phyloP scores from a whole-genome alignment of 2,329 filamentous ascomycete species.

The Cladosporium velox region DNA sequence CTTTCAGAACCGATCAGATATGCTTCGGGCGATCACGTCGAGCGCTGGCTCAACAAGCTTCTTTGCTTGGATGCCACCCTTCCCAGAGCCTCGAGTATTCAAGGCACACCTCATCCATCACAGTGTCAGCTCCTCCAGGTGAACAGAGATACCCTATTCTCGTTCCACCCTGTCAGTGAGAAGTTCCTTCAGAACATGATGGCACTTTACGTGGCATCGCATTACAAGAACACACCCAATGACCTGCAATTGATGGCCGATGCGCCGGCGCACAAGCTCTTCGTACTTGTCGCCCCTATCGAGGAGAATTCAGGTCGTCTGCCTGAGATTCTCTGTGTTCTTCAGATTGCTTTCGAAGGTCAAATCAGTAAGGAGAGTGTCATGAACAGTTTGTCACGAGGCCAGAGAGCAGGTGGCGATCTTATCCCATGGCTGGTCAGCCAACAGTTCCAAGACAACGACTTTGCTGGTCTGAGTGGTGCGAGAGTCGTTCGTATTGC shows the following conservation, averaged over 20 bases:
- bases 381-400: constrained; percentile 82
- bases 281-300: constrained; percentile 86
- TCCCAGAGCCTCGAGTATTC: constrained; percentile 71
- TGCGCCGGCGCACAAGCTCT: constrained; percentile 93
- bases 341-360: constrained; percentile 92
- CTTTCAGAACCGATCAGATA: constrained; percentile 94
- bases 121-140: constrained; percentile 91
- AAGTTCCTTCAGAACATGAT: constrained; percentile 99
- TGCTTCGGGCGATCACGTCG: constrained; percentile 82
- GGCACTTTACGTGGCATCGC: constrained; percentile 91
- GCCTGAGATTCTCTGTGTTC: constrained; percentile 90
- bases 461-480: constrained; percentile 90
- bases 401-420: constrained; percentile 85
- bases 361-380: constrained; percentile 93
- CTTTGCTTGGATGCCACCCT: constrained; percentile 92
- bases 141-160: constrained; percentile 96
- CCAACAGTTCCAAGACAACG: constrained; percentile 96
- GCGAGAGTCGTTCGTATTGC: constrained; percentile 92
- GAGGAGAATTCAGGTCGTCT: constrained; percentile 74
- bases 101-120: constrained; percentile 85
- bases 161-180: constrained; percentile 94
- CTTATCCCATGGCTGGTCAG: constrained; percentile 97
- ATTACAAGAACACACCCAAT: constrained; percentile 98
- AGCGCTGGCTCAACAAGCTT: constrained; percentile 94
- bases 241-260: constrained; percentile 99